Conservation (phyloP, 2,329 filamentous ascomycete genomes). For the Arthrobotrys megalospora region DNA sequence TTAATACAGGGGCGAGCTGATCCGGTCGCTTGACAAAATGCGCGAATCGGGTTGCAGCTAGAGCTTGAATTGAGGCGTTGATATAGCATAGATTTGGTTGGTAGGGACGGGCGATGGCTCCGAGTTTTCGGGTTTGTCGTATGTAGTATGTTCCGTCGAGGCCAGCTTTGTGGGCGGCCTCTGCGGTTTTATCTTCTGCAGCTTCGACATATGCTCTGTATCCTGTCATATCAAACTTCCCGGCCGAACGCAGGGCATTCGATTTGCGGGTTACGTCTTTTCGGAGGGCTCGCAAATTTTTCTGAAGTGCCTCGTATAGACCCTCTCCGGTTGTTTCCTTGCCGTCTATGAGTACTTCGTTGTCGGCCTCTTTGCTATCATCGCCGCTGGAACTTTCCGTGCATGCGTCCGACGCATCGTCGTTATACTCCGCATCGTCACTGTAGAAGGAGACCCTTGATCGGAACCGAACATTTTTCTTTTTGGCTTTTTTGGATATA, state of each 20-base stretch:
- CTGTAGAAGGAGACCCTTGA: not conserved
- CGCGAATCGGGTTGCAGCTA: slow-evolving; percentile 28
- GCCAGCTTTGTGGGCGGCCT: not conserved
- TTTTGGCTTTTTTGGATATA: not conserved
- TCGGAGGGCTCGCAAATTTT: too few relatives aligned
- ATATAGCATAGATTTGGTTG: slow-evolving; percentile 33
- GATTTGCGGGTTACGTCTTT: too few relatives aligned
- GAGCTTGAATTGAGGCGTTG: slow-evolving; percentile 32
- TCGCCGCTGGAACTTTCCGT: too few relatives aligned
- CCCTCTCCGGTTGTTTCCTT: too few relatives aligned
- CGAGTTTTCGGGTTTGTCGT: slow-evolving; percentile 11
- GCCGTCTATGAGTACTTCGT: too few relatives aligned
- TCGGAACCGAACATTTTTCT: not conserved
- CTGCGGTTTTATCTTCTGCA: not conserved
- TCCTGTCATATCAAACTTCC: too few relatives aligned
- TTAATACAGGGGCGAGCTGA: not conserved
- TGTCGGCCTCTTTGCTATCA: too few relatives aligned
- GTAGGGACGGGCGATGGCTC: slow-evolving; percentile 12
- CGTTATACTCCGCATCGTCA: too few relatives aligned
- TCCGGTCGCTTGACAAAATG: not conserved
- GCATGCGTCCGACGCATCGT: too few relatives aligned
- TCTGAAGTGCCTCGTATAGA: too few relatives aligned
- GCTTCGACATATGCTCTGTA: not conserved
- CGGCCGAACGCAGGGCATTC: too few relatives aligned
- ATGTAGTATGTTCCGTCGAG: not conserved